These are phyloP conservation scores for Fusarium mexicanum DNA, from an alignment of 2,329 filamentous ascomycete genomes.

Conservation along the genomic window DNA sequence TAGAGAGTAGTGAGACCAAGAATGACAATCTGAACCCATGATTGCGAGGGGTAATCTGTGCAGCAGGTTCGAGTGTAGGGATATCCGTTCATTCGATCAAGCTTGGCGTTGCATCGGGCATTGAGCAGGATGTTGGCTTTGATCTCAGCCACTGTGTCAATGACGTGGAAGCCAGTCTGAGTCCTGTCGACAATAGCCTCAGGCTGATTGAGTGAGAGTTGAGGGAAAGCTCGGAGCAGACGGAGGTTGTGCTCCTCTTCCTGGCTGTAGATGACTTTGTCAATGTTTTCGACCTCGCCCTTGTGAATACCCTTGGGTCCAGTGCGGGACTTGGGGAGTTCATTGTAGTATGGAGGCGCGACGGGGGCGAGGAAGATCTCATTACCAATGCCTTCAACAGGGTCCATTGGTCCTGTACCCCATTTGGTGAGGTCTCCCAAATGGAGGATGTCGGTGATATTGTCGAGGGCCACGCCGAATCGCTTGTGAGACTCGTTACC, in stretches of 20 bases:
- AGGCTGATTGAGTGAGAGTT: slow-evolving; percentile 32
- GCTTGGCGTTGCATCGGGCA: slow-evolving; percentile 60
- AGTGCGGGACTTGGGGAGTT: slow-evolving; percentile 23
- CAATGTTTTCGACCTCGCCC: slow-evolving; percentile 40
- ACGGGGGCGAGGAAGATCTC: slow-evolving; percentile 45
- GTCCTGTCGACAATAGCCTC: slow-evolving; percentile 35
- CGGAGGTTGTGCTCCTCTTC: slow-evolving; percentile 31
- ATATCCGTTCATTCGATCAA: slow-evolving; percentile 45
- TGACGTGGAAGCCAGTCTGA: slow-evolving; percentile 46
- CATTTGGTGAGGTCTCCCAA: slow-evolving; percentile 34
- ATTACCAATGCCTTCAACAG: slow-evolving; percentile 41
- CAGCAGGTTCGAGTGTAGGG: slow-evolving; percentile 64
- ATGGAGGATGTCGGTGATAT: slow-evolving; percentile 36
- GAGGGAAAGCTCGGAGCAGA: slow-evolving; percentile 32
- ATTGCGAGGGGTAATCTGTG: slow-evolving; percentile 52
- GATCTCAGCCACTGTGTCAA: slow-evolving; percentile 43
- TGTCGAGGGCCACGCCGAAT: slow-evolving; percentile 36
- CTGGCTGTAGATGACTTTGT: slow-evolving; percentile 22
- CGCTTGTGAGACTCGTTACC: slow-evolving; percentile 17
- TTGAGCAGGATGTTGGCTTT: slow-evolving; percentile 60
- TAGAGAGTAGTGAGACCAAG: slow-evolving; percentile 34
- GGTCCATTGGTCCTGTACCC: slow-evolving; percentile 35
- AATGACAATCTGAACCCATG: slow-evolving; percentile 38
- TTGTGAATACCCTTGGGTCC: slow-evolving; percentile 31
- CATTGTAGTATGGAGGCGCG: slow-evolving; percentile 37